Base-by-base conservation (phyloP, 495 filamentous ascomycete genomes). In the Penicillium robsamsonii region DNA sequence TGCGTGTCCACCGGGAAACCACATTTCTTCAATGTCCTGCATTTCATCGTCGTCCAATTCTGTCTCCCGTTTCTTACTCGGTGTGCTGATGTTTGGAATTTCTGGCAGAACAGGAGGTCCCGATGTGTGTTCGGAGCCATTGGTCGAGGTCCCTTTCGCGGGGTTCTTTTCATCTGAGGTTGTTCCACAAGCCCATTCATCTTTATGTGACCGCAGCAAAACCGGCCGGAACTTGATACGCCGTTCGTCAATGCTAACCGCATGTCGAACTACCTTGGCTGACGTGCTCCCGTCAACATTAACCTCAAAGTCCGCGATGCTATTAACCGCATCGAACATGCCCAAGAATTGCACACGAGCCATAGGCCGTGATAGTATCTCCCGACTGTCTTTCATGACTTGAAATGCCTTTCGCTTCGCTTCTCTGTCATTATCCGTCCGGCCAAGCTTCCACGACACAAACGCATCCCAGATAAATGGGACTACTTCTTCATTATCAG, bases 401-500 rank as follows among this genome's bases (percentile, higher is more conserved):
- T 78, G 61, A 53, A 83, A 86, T 70, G 87, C 81, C 40, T 83
- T 71, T 49, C 81, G 78, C 42, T 81, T 78, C 13, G 37, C 48
- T 13, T 79, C 73, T 58, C 81, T 73, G 47, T 79, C 75, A 2
- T 81, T 76, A 45, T n/a, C 27, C 12, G 77, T 67, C 8, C 79
- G 73, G 0, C 86, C 76, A 48, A 77, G 75, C 58, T 90, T 84
- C 88, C 88, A 92, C 53, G 80, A 81, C 20, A 82, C 77, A 63
- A 90, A 92, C 2, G 87, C 84, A 63, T 89, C 89, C 89, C 89
- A 92, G 2, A 87, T 88, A 50, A 92, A 92, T 1, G 74, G 72
- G 10, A 89, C 77, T 85, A 92, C 87, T 58, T 92, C 89, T 62
- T 94, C 89, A 59, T 93, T 94, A 8, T 89, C 90, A 53, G 82